Percentiles rank a stretch among this genome's conserved stretches.
Evolutionary conservation across 371 early-diverging fungal species (phyloP).

Genomic region (Chytridiales sp.): DNA sequence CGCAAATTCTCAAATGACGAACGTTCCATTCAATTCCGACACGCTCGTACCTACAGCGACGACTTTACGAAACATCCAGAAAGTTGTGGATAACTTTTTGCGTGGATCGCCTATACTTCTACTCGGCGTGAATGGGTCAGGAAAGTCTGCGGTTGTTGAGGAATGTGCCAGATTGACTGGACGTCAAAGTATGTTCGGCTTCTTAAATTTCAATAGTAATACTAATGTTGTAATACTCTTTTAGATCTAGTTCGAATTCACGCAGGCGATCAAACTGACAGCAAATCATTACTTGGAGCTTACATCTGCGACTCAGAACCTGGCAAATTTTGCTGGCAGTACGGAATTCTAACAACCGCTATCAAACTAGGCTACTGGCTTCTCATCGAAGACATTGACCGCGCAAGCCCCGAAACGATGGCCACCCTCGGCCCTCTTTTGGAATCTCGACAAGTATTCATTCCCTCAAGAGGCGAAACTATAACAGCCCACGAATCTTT

Average conservation of each 20-base stretch:
- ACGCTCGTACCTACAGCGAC: no score
- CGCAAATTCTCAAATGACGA: no score
- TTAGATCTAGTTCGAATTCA: constrained; percentile 93
- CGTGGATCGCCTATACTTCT: constrained; percentile 85
- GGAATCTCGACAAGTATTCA: constrained; percentile 89
- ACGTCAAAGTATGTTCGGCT: constrained; percentile 24
- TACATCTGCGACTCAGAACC: constrained; percentile 93
- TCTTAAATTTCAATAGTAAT: not conserved
- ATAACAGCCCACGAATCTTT: constrained; percentile 90
- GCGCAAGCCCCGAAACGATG: constrained; percentile 96
- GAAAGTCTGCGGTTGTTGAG: constrained; percentile 94
- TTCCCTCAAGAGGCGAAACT: constrained; percentile 92
- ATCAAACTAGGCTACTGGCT: constrained; percentile 97
- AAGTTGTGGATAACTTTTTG: no score
- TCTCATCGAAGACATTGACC: constrained; percentile 98
- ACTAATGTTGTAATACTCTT: no score
- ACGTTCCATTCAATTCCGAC: no score
- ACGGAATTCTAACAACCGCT: constrained; percentile 95
- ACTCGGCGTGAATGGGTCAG: constrained; percentile 91
- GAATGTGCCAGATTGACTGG: constrained; percentile 78
- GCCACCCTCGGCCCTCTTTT: constrained; percentile 93
- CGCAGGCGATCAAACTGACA: constrained; percentile 98
- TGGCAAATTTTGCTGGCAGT: constrained; percentile 93
- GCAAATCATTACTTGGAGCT: constrained; percentile 94
- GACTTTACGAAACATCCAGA: no score